Base-by-base conservation (phyloP, 176 grass and related monocot species). In the Cenchrus americanus region DNA sequence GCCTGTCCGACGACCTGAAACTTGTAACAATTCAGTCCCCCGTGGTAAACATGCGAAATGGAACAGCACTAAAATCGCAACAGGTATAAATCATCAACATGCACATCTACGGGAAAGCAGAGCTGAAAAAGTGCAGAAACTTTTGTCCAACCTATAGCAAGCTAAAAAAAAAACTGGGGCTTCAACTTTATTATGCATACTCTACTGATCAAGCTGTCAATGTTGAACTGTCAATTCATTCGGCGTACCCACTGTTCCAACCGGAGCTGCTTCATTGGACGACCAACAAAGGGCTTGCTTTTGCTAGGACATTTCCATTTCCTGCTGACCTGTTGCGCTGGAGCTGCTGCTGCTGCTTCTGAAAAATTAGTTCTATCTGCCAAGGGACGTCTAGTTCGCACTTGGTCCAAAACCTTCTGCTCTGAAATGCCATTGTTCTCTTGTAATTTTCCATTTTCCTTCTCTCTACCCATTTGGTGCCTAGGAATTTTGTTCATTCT, bases 291-390 rank as follows among this genome's bases (percentile, higher is more conserved):
- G 48, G 85, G 90, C 69, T 90, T 95, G 21, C 78, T 78, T 81
- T 90, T 92, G 65, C 85, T 71, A 86, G 93, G 87, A 63, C 88
- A 88, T 42, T 89, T 86, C 93, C 93, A 95, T 90, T 92, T 95
- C 34, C 75, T 76, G 15, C 55, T 37, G 23, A 64, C 17, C 53
- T 88, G 68, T n/a, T 68, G 46, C 61, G 24, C 15, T 1, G 64
- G 53, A 26, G 49, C 37, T 62, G 21, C 80, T 32, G 7, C 30
- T 58, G 32, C 58, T 73, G 9, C 78, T 71, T 86, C 79, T 54
- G 75, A 60, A 84, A 80, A 18, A 50, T 92, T 89, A 18, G 70
- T 88, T 69, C 50, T 95, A 71, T 90, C 85, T 57, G 79, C 66
- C 5, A 88, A 84, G 44, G 87, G 73, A 34, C 79, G 60, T 74